Evolutionary conservation across 495 filamentous ascomycete species (phyloP), one percentile per base, ranked within the genome.

Genomic region (Penicillium herquei): DNA sequence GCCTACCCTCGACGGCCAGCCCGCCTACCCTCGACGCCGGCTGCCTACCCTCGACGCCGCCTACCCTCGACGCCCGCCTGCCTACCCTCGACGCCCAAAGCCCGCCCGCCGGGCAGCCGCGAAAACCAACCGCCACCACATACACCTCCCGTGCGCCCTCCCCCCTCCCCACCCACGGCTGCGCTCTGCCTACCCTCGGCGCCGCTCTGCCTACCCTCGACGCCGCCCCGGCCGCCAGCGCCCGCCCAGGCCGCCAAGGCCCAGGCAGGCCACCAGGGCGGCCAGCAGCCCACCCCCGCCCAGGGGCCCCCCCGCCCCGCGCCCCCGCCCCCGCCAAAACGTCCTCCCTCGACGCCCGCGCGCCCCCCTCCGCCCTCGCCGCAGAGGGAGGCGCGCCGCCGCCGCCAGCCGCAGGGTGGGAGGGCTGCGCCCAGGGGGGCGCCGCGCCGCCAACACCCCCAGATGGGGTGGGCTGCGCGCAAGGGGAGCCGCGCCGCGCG

Each of bases 401-500:
- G n/a, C n/a, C n/a, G n/a, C n/a, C 80, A 78, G 84, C 80, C 78
- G 79, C 78, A 84, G 77, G 81, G n/a, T n/a, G n/a, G n/a, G n/a
- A n/a, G n/a, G n/a, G n/a, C n/a, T 84, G 84, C 78, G 84, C 80
- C 81, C 84, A 85, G 79, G 81, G 84, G 86, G 81, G 85, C 81
- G 81, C 85, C 84, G 78, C 85, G 84, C 84, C 81, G 79, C 84
- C 80, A n/a, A n/a, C n/a, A n/a, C n/a, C n/a, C n/a, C n/a, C n/a
- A n/a, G n/a, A n/a, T n/a, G n/a, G n/a, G n/a, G n/a, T n/a, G n/a
- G n/a, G n/a, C n/a, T n/a, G n/a, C n/a, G n/a, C n/a, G n/a, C n/a
- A n/a, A n/a, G n/a, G n/a, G n/a, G n/a, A n/a, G n/a, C n/a, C n/a
- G n/a, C n/a, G n/a, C n/a, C n/a, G 55, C 60, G 41, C 62, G 42